Evolutionary conservation across 768 basidiomycete species (phyloP).

Genomic region (Tricholoma sp.): DNA sequence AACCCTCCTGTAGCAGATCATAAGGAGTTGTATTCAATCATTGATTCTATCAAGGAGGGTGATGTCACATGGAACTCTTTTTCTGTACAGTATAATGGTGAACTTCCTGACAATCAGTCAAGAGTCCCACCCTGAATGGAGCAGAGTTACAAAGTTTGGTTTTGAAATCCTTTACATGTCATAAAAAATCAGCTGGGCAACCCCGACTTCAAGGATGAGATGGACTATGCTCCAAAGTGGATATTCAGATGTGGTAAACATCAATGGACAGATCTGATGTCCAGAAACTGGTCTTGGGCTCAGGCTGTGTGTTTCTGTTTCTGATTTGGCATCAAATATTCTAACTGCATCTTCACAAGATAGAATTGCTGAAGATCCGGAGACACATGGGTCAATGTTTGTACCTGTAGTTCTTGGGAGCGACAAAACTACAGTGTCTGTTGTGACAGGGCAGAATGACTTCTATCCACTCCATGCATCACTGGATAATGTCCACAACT

Average conservation of each 20-base stretch:
- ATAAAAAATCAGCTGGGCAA: slow-evolving; percentile 26
- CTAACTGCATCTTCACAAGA: slow-evolving; percentile 13
- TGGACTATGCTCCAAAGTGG: slow-evolving; percentile 19
- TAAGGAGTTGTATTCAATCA: slow-evolving; percentile 8
- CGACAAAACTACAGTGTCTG: slow-evolving; percentile 26
- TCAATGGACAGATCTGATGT: slow-evolving; percentile 28
- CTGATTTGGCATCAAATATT: slow-evolving; percentile 7
- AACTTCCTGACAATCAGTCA: slow-evolving; percentile 11
- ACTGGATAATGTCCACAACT: slow-evolving; percentile 10
- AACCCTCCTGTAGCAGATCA: neutral
- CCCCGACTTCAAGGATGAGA: slow-evolving; percentile 17
- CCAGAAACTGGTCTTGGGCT: slow-evolving; percentile 28
- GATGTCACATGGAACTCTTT: no score
- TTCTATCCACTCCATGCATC: slow-evolving; percentile 17
- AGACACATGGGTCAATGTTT: slow-evolving; percentile 9
- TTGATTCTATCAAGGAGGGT: slow-evolving; percentile 29
- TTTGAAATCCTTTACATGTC: slow-evolving; percentile 22
- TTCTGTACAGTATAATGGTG: no score
- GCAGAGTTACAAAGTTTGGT: slow-evolving; percentile 24
- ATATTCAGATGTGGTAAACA: slow-evolving; percentile 18
- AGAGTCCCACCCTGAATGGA: slow-evolving; percentile 25
- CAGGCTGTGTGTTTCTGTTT: slow-evolving; percentile 23
- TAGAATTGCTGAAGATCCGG: slow-evolving; percentile 8
- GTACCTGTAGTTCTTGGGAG: slow-evolving; percentile 20
- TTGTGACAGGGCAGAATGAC: slow-evolving; percentile 16